phyloP scores from a whole-genome alignment of 176 grass and related monocot species.

The Miscanthus lutarioriparius region DNA sequence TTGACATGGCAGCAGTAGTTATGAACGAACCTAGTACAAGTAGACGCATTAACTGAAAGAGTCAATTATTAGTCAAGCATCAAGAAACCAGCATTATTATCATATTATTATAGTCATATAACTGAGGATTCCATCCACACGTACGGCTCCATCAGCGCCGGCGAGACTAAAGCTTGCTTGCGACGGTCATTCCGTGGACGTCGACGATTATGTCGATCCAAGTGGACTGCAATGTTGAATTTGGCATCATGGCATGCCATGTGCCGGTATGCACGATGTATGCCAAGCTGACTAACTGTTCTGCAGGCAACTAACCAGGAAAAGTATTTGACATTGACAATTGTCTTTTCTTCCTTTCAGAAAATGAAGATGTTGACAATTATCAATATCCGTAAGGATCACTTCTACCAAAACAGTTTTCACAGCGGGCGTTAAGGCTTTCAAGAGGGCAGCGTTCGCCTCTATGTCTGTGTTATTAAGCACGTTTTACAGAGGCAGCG shows the following conservation, averaged over 20 bases:
- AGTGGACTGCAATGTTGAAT: not conserved
- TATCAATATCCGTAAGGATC: too few species aligned
- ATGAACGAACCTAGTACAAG: too few species aligned
- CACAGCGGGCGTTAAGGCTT: too few species aligned
- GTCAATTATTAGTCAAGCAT: not conserved
- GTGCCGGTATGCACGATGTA: not conserved
- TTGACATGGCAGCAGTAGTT: too few species aligned
- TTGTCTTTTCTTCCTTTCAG: too few species aligned
- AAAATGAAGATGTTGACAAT: too few species aligned
- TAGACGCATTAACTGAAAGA: too few species aligned
- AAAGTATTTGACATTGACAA: not conserved
- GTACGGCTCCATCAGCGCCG: not conserved
- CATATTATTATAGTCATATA: not conserved
- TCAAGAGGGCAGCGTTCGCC: too few species aligned
- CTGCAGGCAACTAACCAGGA: not conserved
- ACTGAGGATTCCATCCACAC: not conserved
- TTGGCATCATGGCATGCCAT: not conserved
- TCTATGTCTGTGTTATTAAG: too few species aligned
- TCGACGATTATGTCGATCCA: not conserved
- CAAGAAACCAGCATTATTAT: not conserved
- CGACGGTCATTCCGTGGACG: not conserved
- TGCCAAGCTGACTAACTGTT: not conserved
- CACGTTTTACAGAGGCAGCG: too few species aligned
- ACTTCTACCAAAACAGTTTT: too few species aligned
- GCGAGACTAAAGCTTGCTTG: not conserved